These are phyloP conservation scores for Cicer bijugum DNA, from an alignment of 306 rosid species.

Conservation along the genomic window DNA sequence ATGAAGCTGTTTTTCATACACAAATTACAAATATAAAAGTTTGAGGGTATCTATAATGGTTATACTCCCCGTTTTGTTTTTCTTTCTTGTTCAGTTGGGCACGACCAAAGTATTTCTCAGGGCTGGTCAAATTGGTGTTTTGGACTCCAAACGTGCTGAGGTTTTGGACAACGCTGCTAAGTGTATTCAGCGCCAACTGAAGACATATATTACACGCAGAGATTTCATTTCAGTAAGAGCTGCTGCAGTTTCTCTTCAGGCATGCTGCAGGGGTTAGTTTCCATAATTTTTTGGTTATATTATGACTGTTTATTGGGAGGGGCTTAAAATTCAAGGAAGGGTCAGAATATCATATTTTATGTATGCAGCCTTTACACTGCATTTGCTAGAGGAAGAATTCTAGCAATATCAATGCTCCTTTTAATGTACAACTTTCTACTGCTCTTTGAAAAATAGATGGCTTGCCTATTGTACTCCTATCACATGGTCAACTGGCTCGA, in stretches of 20 bases:
- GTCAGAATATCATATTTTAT: not conserved
- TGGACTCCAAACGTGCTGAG: constrained; percentile 83
- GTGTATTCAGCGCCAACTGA: constrained; percentile 69
- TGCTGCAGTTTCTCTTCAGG: constrained; percentile 77
- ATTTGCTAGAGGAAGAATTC: not conserved
- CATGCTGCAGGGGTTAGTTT: constrained; percentile 80
- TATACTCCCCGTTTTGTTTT: constrained; percentile 33
- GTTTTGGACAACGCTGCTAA: constrained; percentile 89
- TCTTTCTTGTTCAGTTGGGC: constrained; percentile 68
- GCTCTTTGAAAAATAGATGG: constrained; percentile 6
- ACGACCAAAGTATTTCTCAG: constrained; percentile 92
- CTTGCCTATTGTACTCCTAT: constrained; percentile 25
- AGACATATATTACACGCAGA: constrained; percentile 69
- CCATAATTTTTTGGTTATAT: constrained; percentile 21
- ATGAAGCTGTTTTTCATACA: constrained; percentile 34
- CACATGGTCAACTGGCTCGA: constrained; percentile 27
- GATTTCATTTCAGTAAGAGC: constrained; percentile 62
- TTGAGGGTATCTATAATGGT: constrained; percentile 21
- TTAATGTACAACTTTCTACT: constrained; percentile 23
- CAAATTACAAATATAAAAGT: constrained; percentile 23
- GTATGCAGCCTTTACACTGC: constrained; percentile 22
- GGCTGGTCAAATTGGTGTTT: constrained; percentile 95
- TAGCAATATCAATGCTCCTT: not conserved
- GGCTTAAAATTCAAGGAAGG: not conserved
- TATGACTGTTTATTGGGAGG: constrained; percentile 23